A percentile compares a stretch with the other conserved stretches of the same genome.
Evolutionary conservation across 1,284 basidiomycete genomes (phyloP).

Genomic region (Rhodotorula sp.): DNA sequence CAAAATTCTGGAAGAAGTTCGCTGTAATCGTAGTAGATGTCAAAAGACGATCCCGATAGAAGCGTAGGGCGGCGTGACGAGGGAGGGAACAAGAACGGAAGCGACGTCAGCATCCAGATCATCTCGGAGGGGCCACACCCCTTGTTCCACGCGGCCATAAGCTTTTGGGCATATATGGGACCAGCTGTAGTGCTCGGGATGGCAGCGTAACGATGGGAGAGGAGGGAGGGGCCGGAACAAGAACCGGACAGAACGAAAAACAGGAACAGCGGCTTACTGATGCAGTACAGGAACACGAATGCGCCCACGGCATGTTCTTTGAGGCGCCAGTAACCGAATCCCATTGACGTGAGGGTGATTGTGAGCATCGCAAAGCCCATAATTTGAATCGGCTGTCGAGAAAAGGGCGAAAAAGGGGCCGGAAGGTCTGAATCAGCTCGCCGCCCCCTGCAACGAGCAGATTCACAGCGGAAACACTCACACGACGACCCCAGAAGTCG

Average conservation of each 20-base stretch:
- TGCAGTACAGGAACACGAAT: constrained; percentile 74
- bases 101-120: no score
- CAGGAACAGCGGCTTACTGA: constrained; percentile 53
- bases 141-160: no score
- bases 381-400: constrained; percentile 62
- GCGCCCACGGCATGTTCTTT: constrained; percentile 57
- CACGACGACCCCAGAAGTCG: constrained; percentile 60
- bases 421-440: constrained; percentile 7
- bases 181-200: no score
- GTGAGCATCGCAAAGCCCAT: constrained; percentile 58
- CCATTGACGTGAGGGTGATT: constrained; percentile 55
- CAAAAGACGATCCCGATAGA: no score
- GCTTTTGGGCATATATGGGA: no score
- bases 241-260: no score
- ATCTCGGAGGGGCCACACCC: no score
- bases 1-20: constrained; percentile 52
- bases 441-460: neutral
- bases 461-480: neutral
- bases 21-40: constrained; percentile 35
- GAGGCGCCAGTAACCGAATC: constrained; percentile 61
- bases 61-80: constrained; percentile 10
- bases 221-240: no score
- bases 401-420: neutral
- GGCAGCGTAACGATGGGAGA: no score
- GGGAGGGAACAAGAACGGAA: neutral